These are phyloP conservation scores for Pseudogymnoascus sp. DNA, from an alignment of 2,329 filamentous ascomycete genomes.

Conservation along the genomic window DNA sequence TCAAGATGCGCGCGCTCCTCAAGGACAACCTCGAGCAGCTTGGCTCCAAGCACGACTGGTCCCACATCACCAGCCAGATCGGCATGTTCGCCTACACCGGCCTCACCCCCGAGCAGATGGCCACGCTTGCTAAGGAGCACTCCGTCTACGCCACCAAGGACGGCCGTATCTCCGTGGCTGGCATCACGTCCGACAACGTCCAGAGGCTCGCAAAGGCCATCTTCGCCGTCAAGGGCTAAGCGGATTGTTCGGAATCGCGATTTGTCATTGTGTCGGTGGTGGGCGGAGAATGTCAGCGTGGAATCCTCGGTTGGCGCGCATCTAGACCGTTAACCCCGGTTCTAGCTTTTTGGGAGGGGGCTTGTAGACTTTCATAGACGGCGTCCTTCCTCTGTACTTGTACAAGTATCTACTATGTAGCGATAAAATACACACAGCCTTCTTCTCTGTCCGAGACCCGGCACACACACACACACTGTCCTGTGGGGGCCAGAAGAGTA, in stretches of 20 bases:
- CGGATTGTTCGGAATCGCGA: background rate
- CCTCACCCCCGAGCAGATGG: conserved; percentile 84
- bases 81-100: conserved; percentile 99
- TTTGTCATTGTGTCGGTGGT: background rate
- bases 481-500: background rate
- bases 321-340: background rate
- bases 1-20: conserved; percentile 90
- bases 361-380: background rate
- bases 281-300: conserved; percentile 1
- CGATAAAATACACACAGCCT: background rate
- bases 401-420: background rate
- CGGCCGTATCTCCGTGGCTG: conserved; percentile 76
- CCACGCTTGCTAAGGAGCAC: conserved; percentile 83
- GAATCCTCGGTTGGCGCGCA: background rate
- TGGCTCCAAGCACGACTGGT: conserved; percentile 95
- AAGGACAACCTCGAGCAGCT: conserved; percentile 93
- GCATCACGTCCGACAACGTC: conserved; percentile 73
- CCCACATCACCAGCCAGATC: conserved; percentile 96
- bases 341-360: background rate
- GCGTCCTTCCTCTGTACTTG: background rate
- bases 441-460: background rate
- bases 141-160: conserved; percentile 97
- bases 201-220: conserved; percentile 74
- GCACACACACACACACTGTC: background rate
- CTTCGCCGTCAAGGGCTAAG: conserved; percentile 68